Evolutionary conservation across 306 rosid genomes (phyloP).

Genomic region (Pyrus communis): DNA sequence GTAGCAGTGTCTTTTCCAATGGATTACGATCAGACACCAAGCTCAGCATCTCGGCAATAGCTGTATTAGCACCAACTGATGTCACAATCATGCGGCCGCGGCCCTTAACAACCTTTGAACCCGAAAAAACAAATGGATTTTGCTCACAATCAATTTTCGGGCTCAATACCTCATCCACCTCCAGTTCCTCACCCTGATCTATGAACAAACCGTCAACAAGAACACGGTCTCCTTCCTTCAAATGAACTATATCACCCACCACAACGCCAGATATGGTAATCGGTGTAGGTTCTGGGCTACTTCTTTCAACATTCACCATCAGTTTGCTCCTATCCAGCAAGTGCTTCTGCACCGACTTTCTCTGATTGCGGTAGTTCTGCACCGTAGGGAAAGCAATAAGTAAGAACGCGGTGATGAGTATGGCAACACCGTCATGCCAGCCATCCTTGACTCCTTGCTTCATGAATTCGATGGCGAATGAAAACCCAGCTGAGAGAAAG

Average conservation of each 20-base stretch:
- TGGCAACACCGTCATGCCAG: conserved; percentile 54
- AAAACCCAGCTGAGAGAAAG: conserved; percentile 30
- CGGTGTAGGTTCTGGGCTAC: accelerated
- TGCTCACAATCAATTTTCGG: conserved; percentile 8
- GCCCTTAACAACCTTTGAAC: conserved; percentile 47
- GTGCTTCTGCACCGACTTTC: conserved; percentile 13
- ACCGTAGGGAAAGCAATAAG: conserved; percentile 30
- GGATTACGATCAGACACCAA: not conserved
- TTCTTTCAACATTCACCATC: conserved; percentile 27
- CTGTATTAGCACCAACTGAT: conserved; percentile 19
- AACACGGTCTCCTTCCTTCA: conserved; percentile 37
- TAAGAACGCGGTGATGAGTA: conserved; percentile 25
- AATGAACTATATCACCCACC: conserved; percentile 34
- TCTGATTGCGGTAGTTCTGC: conserved; percentile 16
- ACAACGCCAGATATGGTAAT: conserved; percentile 21
- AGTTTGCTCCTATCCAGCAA: conserved; percentile 15
- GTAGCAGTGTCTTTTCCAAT: conserved; percentile 20
- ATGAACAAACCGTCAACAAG: conserved; percentile 58
- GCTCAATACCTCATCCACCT: conserved; percentile 19
- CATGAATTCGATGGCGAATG: conserved; percentile 33
- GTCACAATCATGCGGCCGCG: conserved; percentile 44
- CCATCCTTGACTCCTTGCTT: conserved; percentile 43
- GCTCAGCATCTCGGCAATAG: conserved; percentile 11
- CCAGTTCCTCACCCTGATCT: conserved; percentile 8
- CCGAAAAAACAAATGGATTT: conserved; percentile 47